Conservation (phyloP, 768 basidiomycete genomes). For the Podaxis sp. region DNA sequence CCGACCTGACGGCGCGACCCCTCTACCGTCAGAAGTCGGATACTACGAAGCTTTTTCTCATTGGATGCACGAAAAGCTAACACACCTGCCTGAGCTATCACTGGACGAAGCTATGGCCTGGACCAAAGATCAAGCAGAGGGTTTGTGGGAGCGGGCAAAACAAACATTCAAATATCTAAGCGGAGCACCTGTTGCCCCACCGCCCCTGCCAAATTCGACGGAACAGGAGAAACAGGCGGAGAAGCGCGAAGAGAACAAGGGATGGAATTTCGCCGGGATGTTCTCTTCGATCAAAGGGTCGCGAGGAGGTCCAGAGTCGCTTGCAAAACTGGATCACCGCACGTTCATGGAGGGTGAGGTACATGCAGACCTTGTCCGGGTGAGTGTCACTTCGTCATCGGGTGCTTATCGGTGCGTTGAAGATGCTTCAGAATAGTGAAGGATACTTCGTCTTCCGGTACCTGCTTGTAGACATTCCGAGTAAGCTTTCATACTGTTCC, state of each 20-base stretch:
- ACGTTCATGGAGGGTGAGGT: constrained; percentile 76
- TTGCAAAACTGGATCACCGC: constrained; percentile 35
- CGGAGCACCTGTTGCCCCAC: constrained; percentile 51
- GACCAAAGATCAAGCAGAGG: constrained; percentile 41
- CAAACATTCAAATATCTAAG: constrained; percentile 71
- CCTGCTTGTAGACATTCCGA: constrained; percentile 76
- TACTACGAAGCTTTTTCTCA: constrained; percentile 42
- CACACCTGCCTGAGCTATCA: constrained; percentile 49
- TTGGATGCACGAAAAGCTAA: constrained; percentile 43
- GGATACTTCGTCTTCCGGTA: constrained; percentile 81
- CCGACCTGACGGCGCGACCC: constrained; percentile 39
- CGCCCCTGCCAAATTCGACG: constrained; percentile 29
- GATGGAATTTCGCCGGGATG: constrained; percentile 62
- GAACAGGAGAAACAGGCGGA: constrained; percentile 26
- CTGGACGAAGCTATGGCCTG: constrained; percentile 53
- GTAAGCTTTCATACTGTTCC: constrained; percentile 45
- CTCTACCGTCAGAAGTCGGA: constrained; percentile 36
- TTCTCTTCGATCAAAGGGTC: constrained; percentile 63
- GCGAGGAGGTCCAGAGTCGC: constrained; percentile 30
- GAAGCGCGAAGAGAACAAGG: constrained; percentile 29
- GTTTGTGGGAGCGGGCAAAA: constrained; percentile 50
- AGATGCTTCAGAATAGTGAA: constrained; percentile 56
- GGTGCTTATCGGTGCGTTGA: constrained; percentile 14
- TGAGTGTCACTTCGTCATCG: constrained; percentile 32
- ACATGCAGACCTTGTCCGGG: constrained; percentile 76